Conservation (phyloP, 148 eudicot species). For the Nepenthes gracilis region DNA sequence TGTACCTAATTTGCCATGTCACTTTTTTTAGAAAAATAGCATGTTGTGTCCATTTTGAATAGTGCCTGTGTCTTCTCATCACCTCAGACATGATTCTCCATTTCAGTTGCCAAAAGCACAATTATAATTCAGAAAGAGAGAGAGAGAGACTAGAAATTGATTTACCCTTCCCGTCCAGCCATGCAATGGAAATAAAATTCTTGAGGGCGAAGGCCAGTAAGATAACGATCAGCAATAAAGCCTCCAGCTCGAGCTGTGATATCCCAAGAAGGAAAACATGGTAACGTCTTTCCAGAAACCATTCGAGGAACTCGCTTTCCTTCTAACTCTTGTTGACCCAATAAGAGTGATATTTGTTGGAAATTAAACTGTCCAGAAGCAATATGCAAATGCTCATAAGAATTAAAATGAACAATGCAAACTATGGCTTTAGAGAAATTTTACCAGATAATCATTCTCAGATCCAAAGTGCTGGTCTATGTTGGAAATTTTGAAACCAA, state of each 20-base stretch:
- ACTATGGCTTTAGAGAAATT: no score
- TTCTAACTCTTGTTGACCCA: constrained; percentile 98
- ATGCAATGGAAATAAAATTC: constrained; percentile 97
- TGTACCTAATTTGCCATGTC: no score
- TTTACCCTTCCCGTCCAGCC: constrained; percentile 99
- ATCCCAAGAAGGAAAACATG: constrained; percentile 91
- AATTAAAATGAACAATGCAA: no score
- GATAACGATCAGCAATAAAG: constrained; percentile 90
- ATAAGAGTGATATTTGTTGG: constrained; percentile 88
- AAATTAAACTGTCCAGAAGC: constrained; percentile 65
- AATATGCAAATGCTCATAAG: background rate
- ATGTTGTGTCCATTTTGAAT: no score
- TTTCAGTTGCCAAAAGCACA: background rate
- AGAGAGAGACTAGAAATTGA: background rate
- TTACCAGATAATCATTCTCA: no score
- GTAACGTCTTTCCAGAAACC: constrained; percentile 97
- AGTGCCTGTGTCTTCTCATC: no score
- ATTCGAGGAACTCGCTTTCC: constrained; percentile 98
- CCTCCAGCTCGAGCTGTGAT: constrained; percentile 91
- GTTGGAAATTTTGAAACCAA: no score
- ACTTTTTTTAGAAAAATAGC: no score
- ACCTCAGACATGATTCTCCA: no score
- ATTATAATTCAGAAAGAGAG: background rate
- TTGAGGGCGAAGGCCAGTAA: constrained; percentile 87
- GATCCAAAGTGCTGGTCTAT: no score